Evolutionary conservation across 1,284 basidiomycete genomes (phyloP).

Genomic region (Leccinum ponderosum): DNA sequence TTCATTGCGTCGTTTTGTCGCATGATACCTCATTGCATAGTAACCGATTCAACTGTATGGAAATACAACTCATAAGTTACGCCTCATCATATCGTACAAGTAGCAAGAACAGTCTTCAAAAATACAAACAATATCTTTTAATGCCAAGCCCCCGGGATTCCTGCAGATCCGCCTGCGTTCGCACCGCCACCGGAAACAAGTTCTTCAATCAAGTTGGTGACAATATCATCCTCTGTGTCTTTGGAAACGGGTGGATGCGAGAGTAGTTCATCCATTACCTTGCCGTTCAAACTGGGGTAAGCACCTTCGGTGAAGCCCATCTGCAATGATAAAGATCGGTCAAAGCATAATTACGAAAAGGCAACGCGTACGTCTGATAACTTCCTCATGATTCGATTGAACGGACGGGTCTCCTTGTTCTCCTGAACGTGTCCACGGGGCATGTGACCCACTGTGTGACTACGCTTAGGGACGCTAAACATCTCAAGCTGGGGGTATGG

Average conservation of each 20-base stretch:
- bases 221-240: constrained; percentile 61
- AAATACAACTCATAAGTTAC: not conserved
- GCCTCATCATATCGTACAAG: constrained; percentile 15
- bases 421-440: constrained; percentile 32
- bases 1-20: not conserved
- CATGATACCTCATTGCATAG: not conserved
- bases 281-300: constrained; percentile 52
- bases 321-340: constrained; percentile 38
- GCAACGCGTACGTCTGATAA: constrained; percentile 43
- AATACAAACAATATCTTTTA: constrained; percentile 10
- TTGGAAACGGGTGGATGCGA: constrained; percentile 41
- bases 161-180: constrained; percentile 24
- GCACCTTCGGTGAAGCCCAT: constrained; percentile 68
- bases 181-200: constrained; percentile 37
- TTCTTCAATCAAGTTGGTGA: constrained; percentile 64
- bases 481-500: constrained; percentile 61
- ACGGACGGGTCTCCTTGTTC: constrained; percentile 36
- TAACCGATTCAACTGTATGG: not conserved
- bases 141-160: constrained; percentile 43
- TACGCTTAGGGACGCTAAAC: constrained; percentile 49
- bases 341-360: constrained; percentile 8
- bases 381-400: constrained; percentile 48
- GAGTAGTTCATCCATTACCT: constrained; percentile 54
- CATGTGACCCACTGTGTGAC: constrained; percentile 34
- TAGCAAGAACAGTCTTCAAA: constrained; percentile 1